Evolutionary conservation across 1,284 basidiomycete genomes (phyloP), one percentile per base, ranked within the genome.

Genomic region (Ganoderma lingzhi): DNA sequence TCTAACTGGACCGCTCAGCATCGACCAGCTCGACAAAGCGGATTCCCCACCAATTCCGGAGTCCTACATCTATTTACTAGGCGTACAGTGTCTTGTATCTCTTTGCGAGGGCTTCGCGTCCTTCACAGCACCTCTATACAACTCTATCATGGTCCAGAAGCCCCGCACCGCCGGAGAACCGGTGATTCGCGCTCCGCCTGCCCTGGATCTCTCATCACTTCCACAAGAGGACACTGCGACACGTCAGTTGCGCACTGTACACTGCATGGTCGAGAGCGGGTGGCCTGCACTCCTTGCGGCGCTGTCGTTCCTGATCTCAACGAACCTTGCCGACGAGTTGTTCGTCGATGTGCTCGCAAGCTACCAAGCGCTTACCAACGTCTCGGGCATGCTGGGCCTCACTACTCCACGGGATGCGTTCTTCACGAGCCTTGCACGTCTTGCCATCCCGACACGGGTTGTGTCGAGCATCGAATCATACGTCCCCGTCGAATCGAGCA

Each of bases 1-100:
- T 37, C 58, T 62, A 48, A 65, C 42, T 61, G 37, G 39, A 53
- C n/a, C 10, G 45, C 30, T 15, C 73, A 97, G 96, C 77, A 97
- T 98, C 75, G 96, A 98, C 78, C 96, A 98, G 79, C 88, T 97
- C 19, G 96, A 98, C 83, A 98, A 99, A 81, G 92, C 95, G 0
- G 98, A 99, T 76, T 91, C 97, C 0, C 98, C 98, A 0, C 84
- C 89, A 0, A 95, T 97, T 62, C 96, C 96, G 0, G 96, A 99
- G 71, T 88, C 94, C 0, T 99, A 99, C 79, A 88, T 96, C 67
- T 98, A 97, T 78, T 90, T 98, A 1, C 88, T 99, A 1, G 93
- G 93, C 0, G 87, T 98, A 0, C 96, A 99, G 76, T 96, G 94
- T 73, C 86, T 98, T 8, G 88, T 94, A 28, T 93, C 95, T 0